These are phyloP conservation scores for Euphrasia confusa DNA, from an alignment of 257 asterid species.

Conservation along the genomic window DNA sequence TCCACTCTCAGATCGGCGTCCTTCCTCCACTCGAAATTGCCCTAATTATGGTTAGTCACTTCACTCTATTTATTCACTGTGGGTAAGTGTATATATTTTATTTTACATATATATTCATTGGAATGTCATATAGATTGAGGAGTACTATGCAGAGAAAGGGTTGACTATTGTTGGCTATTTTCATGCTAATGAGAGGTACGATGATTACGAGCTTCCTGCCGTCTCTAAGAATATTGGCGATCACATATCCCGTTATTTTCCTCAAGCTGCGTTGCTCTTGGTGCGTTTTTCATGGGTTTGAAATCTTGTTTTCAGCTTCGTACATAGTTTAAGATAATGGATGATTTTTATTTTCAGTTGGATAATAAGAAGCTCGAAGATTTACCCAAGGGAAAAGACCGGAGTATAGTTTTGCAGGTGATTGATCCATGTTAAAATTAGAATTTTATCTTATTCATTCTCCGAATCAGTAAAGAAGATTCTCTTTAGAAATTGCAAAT, in stretches of 20 bases:
- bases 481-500: too few relatives aligned
- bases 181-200: slow-evolving; percentile 88
- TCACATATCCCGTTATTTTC: slow-evolving; percentile 73
- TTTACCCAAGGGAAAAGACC: slow-evolving; percentile 51
- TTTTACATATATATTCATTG: slow-evolving; percentile 24
- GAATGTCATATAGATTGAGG: slow-evolving; percentile 62
- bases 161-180: slow-evolving; percentile 84
- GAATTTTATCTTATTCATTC: too few relatives aligned
- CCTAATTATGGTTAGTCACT: slow-evolving; percentile 45
- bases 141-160: slow-evolving; percentile 70
- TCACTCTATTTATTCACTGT: background rate
- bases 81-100: background rate
- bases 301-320: background rate
- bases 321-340: slow-evolving; percentile 5
- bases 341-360: slow-evolving; percentile 41
- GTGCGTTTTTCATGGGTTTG: slow-evolving; percentile 35
- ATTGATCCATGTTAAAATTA: background rate
- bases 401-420: slow-evolving; percentile 74
- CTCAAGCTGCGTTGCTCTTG: slow-evolving; percentile 85
- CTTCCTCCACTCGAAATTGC: slow-evolving; percentile 79
- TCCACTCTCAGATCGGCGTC: slow-evolving; percentile 90
- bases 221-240: slow-evolving; percentile 91
- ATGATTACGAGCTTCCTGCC: slow-evolving; percentile 67
- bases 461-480: too few relatives aligned
- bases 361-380: slow-evolving; percentile 63